These are phyloP conservation scores for Lyophyllum semitale DNA, from an alignment of 768 basidiomycete species.

Conservation along the genomic window DNA sequence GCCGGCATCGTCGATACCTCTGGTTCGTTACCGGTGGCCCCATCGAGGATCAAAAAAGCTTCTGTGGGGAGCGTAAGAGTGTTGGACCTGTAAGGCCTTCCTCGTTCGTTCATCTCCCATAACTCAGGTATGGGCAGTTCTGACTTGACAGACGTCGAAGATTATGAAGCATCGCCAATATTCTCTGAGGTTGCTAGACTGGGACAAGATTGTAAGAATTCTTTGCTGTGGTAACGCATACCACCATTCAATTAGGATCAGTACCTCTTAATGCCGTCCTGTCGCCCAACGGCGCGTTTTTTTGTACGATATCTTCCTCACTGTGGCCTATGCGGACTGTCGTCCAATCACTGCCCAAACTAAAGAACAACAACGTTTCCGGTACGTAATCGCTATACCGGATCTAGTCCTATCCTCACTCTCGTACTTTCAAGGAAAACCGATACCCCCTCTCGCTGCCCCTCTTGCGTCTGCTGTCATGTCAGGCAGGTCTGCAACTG, in stretches of 20 bases:
- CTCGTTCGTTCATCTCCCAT: background rate
- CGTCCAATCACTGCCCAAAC: conserved; percentile 47
- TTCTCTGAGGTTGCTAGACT: conserved; percentile 40
- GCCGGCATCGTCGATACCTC: conserved; percentile 50
- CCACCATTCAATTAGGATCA: conserved; percentile 24
- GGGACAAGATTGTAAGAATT: conserved; percentile 53
- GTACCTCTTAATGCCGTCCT: conserved; percentile 57
- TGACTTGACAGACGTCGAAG: conserved; percentile 49
- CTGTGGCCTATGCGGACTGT: conserved; percentile 37
- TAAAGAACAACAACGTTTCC: conserved; percentile 13
- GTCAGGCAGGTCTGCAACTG: conserved; percentile 53
- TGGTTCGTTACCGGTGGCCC: conserved; percentile 37
- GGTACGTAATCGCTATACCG: conserved; percentile 8
- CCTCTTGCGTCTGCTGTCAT: conserved; percentile 44
- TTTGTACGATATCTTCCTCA: conserved; percentile 56
- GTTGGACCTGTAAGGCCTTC: conserved; percentile 52
- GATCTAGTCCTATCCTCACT: background rate
- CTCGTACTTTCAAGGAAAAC: conserved; percentile 2
- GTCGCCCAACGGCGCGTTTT: conserved; percentile 61
- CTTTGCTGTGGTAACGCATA: background rate
- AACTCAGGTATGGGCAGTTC: conserved; percentile 39
- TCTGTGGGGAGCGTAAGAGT: conserved; percentile 50
- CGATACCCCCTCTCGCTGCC: conserved; percentile 26
- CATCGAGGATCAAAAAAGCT: conserved; percentile 35
- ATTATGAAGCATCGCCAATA: conserved; percentile 52